Evolutionary conservation across 257 asterid genomes (phyloP).

Genomic region (Ligustrum vulgare): DNA sequence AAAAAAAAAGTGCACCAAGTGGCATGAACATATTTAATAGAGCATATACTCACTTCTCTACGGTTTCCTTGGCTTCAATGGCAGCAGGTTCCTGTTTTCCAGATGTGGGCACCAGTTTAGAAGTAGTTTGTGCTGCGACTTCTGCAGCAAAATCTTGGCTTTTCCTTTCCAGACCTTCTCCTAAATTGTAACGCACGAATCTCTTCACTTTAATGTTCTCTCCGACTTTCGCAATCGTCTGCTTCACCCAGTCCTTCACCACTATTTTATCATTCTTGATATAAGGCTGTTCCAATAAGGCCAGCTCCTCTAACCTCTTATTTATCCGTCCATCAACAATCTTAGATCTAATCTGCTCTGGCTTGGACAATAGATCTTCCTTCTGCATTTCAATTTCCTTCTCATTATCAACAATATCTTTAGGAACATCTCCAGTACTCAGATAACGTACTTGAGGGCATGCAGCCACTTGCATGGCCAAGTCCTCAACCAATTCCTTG

Average conservation of each 20-base stretch:
- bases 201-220: conserved; percentile 90
- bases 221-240: conserved; percentile 84
- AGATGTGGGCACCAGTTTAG: conserved; percentile 49
- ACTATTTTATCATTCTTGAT: conserved; percentile 83
- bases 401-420: conserved; percentile 72
- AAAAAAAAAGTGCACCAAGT: neutral
- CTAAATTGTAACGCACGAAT: conserved; percentile 80
- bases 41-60: conserved; percentile 56
- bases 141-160: conserved; percentile 96
- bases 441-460: conserved; percentile 89
- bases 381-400: conserved; percentile 88
- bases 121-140: conserved; percentile 96
- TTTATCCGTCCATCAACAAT: conserved; percentile 90
- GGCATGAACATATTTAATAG: neutral
- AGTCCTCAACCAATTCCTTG: conserved; percentile 79
- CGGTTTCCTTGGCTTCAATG: conserved; percentile 49
- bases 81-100: conserved; percentile 53
- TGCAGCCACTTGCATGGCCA: conserved; percentile 99
- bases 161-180: conserved; percentile 96
- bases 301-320: conserved; percentile 85
- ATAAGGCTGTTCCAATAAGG: conserved; percentile 88
- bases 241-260: conserved; percentile 94
- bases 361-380: conserved; percentile 84
- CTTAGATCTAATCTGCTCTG: conserved; percentile 87
- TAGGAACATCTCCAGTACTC: conserved; percentile 70